Evolutionary conservation across 2,329 filamentous ascomycete genomes (phyloP).

Genomic region (Davidsoniella neocaledoniae): DNA sequence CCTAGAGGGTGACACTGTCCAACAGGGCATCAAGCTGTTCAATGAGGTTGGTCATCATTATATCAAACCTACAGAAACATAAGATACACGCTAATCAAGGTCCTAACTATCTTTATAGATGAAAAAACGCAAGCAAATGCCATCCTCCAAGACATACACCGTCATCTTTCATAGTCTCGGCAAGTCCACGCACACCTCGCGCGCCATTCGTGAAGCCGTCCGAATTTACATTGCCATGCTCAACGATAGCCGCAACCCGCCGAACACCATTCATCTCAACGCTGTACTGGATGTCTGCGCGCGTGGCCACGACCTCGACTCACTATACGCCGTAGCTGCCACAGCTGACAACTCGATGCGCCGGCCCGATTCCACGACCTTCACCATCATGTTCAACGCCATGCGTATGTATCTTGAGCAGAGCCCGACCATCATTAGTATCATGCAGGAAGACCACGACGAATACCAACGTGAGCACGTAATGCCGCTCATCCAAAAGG

Average conservation of each 20-base stretch:
- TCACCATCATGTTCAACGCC: conserved; percentile 67
- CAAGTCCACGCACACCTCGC: conserved; percentile 36
- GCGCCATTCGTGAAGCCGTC: conserved; percentile 51
- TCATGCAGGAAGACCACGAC: conserved; percentile 15
- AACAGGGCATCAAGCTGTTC: conserved; percentile 59
- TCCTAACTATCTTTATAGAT: conserved; percentile 39
- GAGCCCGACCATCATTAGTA: conserved; percentile 1
- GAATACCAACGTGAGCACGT: conserved; percentile 7
- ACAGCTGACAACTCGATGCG: conserved; percentile 48
- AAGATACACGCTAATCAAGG: background rate
- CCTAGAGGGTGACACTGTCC: conserved; percentile 42
- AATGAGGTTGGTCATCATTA: conserved; percentile 49
- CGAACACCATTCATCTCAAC: conserved; percentile 72
- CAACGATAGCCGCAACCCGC: conserved; percentile 44
- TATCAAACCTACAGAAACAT: too few relatives aligned
- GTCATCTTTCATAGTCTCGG: conserved; percentile 64
- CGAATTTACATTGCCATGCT: conserved; percentile 63
- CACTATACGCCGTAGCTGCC: conserved; percentile 60
- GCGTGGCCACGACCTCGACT: conserved; percentile 57
- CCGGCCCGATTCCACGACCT: conserved; percentile 54
- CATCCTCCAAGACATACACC: conserved; percentile 71
- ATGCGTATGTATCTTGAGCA: conserved; percentile 35
- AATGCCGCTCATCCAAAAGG: conserved; percentile 28
- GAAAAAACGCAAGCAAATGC: conserved; percentile 78
- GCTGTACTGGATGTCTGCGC: conserved; percentile 72